Conservation (phyloP, 2,329 filamentous ascomycete species). For the Xylogone sp. region DNA sequence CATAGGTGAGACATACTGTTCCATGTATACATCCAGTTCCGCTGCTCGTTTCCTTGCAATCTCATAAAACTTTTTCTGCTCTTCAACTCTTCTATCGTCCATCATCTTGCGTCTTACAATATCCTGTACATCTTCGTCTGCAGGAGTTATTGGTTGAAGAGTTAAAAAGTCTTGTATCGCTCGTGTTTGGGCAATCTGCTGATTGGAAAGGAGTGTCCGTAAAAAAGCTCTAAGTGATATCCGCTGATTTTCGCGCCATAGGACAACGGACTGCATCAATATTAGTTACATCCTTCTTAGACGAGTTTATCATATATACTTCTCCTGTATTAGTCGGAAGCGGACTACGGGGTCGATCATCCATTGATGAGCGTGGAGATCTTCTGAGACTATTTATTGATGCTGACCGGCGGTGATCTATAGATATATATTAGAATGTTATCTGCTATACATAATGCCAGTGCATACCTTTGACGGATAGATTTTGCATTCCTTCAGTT, state of each 20-base stretch:
- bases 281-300: slow-evolving; percentile 3
- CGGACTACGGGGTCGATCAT: slow-evolving; percentile 26
- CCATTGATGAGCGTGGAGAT: slow-evolving; percentile 41
- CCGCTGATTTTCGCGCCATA: slow-evolving; percentile 86
- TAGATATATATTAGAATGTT: slow-evolving; percentile 1
- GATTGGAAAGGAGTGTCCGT: slow-evolving; percentile 80
- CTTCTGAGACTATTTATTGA: slow-evolving; percentile 32
- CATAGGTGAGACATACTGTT: slow-evolving; percentile 57
- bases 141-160: slow-evolving; percentile 65
- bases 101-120: slow-evolving; percentile 75
- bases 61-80: slow-evolving; percentile 93
- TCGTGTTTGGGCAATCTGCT: slow-evolving; percentile 76
- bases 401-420: slow-evolving; percentile 34
- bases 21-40: slow-evolving; percentile 97
- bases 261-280: slow-evolving; percentile 44
- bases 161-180: slow-evolving; percentile 84
- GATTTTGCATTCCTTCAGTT: slow-evolving; percentile 24
- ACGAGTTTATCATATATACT: slow-evolving; percentile 6
- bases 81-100: slow-evolving; percentile 84
- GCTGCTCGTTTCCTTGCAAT: slow-evolving; percentile 86
- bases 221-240: slow-evolving; percentile 89
- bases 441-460: slow-evolving; percentile 1
- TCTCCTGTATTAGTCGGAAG: slow-evolving; percentile 6
- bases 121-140: slow-evolving; percentile 79
- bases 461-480: slow-evolving; percentile 39